phyloP scores from a whole-genome alignment of 352 stramenopile genomes.

The Phytophthora brassicae region DNA sequence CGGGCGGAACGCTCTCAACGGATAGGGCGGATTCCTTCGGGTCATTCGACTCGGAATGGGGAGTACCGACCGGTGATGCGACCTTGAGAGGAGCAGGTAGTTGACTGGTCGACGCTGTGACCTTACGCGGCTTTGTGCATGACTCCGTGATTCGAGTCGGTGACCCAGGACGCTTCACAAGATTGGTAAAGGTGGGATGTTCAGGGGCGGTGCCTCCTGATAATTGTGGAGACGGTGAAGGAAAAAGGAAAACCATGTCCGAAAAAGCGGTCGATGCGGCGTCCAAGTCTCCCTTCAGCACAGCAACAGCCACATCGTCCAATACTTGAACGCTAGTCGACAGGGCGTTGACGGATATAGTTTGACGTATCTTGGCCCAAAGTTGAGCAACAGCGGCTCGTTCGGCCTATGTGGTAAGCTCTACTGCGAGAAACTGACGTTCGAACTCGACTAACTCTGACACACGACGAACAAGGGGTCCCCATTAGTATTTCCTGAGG shows the following conservation, averaged over 20 bases:
- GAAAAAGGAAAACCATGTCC: neutral
- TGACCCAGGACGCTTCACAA: neutral
- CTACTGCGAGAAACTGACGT: neutral
- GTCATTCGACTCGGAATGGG: no score
- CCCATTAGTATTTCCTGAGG: constrained; percentile 18
- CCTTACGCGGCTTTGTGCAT: no score
- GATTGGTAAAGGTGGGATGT: neutral
- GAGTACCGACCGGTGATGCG: no score
- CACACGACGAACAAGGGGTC: neutral
- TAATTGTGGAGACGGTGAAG: neutral
- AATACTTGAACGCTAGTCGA: neutral
- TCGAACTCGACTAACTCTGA: neutral
- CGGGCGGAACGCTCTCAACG: no score
- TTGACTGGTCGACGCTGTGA: no score
- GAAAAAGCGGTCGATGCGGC: neutral
- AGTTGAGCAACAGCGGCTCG: neutral
- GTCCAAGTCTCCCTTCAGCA: neutral
- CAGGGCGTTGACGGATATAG: neutral
- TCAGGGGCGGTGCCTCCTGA: neutral
- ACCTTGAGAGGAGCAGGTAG: no score
- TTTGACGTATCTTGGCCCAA: neutral
- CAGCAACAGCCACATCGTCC: neutral
- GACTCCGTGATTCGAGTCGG: neutral
- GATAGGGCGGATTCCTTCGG: no score
- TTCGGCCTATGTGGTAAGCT: neutral